A percentile compares a stretch with the other conserved stretches of the same genome.
These are phyloP conservation scores for Diaporthe sp. DNA, from an alignment of 2,329 filamentous ascomycete species.

Conservation along the genomic window DNA sequence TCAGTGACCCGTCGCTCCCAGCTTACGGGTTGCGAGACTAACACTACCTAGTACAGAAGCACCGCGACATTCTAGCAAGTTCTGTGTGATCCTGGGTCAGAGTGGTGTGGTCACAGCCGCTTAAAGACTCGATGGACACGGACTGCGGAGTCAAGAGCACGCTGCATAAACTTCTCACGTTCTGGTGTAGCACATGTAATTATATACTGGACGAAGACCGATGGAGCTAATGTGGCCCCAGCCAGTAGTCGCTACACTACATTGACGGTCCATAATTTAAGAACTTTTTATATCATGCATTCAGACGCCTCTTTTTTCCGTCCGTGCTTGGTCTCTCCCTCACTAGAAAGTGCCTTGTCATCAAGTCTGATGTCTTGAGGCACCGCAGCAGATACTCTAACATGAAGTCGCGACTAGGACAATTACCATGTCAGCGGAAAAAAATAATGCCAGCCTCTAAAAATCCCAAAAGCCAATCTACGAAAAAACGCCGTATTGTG, in stretches of 20 bases:
- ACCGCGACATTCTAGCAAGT: neutral
- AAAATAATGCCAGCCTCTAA: conserved; percentile 39
- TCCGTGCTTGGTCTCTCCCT: neutral
- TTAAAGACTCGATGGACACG: neutral
- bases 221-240: neutral
- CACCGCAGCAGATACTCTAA: conserved; percentile 28
- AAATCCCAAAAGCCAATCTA: conserved; percentile 38
- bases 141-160: neutral
- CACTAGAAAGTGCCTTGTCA: conserved; percentile 8
- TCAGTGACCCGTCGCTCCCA: neutral
- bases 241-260: conserved; percentile 4
- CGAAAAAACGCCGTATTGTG: conserved; percentile 39
- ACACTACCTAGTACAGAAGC: neutral
- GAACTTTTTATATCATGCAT: conserved; percentile 35
- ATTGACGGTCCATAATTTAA: conserved; percentile 19
- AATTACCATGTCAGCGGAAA: conserved; percentile 35
- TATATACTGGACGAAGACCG: conserved; percentile 17
- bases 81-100: neutral
- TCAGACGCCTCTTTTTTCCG: neutral
- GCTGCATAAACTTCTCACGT: neutral
- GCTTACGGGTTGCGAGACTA: neutral
- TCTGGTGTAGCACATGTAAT: neutral
- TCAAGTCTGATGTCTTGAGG: conserved; percentile 16
- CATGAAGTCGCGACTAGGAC: conserved; percentile 33
- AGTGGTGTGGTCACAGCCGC: neutral